Conservation (phyloP, 2,329 filamentous ascomycete species). For the Penicillium hesseltinei region DNA sequence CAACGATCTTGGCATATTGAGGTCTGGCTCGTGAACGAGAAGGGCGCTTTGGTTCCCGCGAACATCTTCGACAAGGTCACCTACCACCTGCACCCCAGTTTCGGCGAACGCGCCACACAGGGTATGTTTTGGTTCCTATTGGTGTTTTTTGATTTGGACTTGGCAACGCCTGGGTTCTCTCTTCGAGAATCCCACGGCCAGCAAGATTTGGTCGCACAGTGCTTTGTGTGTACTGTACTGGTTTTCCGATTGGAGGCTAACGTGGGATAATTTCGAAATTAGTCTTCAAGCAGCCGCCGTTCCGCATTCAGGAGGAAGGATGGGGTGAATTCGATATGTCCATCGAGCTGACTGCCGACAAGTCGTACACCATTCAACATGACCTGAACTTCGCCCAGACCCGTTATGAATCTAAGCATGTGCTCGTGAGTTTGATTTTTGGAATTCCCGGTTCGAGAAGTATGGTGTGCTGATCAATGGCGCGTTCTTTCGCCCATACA, state of each 20-base stretch:
- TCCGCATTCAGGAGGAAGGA: conserved; percentile 86
- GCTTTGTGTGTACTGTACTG: background rate
- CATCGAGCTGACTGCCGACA: conserved; percentile 80
- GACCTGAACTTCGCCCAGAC: conserved; percentile 87
- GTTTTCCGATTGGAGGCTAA: background rate
- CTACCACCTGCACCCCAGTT: conserved; percentile 92
- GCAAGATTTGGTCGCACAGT: background rate
- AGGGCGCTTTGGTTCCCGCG: conserved; percentile 78
- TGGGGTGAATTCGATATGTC: conserved; percentile 99
- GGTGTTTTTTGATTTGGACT: background rate
- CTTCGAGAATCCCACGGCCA: background rate
- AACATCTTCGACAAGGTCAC: conserved; percentile 87
- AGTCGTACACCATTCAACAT: conserved; percentile 78
- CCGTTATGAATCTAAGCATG: conserved; percentile 79
- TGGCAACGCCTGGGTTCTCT: background rate
- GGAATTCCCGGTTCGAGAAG: background rate
- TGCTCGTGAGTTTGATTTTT: conserved; percentile 54
- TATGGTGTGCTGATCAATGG: background rate
- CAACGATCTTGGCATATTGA: conserved; percentile 91
- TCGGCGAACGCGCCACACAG: conserved; percentile 76
- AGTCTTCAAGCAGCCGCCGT: conserved; percentile 83
- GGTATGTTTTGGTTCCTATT: conserved; percentile 55
- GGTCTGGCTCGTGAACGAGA: conserved; percentile 78
- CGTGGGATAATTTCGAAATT: background rate
- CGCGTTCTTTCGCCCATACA: conserved; percentile 27